phyloP scores from a whole-genome alignment of 495 filamentous ascomycete genomes.

The Darksidea phi region DNA sequence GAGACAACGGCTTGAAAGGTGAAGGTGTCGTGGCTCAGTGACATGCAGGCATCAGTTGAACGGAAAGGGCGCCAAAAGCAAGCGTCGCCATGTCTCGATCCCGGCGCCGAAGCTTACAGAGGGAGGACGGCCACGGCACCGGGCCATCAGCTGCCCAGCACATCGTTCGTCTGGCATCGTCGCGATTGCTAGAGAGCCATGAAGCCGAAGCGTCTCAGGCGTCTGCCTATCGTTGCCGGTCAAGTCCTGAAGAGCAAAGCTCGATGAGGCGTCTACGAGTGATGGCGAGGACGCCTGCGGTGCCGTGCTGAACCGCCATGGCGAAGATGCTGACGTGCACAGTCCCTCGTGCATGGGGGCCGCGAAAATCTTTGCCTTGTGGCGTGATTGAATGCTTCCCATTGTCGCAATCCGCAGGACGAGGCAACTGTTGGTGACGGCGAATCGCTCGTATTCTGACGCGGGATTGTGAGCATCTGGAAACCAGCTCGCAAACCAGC shows the following conservation, averaged over 20 bases:
- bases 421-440: background rate
- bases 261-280: too few relatives aligned
- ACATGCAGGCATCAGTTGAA: background rate
- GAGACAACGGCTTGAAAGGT: background rate
- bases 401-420: background rate
- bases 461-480: background rate
- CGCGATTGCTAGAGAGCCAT: background rate
- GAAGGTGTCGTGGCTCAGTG: background rate
- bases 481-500: background rate
- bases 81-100: background rate
- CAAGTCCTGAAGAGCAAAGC: background rate
- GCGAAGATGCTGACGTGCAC: too few relatives aligned
- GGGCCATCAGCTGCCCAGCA: background rate
- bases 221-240: background rate
- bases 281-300: too few relatives aligned
- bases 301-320: too few relatives aligned
- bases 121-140: background rate
- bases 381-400: background rate
- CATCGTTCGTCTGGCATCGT: background rate
- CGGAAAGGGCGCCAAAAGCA: background rate
- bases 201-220: background rate
- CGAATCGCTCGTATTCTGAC: background rate
- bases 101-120: background rate
- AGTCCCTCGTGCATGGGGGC: too few relatives aligned
- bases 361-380: too few relatives aligned